Conservation (phyloP, 768 basidiomycete genomes). For the Neoboletus brunneissimus region DNA sequence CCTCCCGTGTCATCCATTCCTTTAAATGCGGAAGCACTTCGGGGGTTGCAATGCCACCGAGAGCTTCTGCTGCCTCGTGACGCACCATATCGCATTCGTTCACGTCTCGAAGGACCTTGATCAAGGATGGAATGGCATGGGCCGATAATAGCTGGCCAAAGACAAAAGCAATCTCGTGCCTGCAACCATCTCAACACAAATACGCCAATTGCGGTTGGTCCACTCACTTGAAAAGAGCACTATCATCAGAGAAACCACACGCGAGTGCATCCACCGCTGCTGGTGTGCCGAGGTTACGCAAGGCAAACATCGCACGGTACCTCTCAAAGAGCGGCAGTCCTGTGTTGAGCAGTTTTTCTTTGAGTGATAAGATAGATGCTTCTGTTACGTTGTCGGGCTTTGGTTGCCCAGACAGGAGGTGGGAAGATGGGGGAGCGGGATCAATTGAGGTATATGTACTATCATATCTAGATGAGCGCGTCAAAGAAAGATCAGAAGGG, state of each 20-base stretch:
- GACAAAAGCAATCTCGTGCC: constrained; percentile 98
- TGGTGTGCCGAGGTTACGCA: constrained; percentile 87
- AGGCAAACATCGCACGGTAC: constrained; percentile 97
- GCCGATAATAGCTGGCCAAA: constrained; percentile 93
- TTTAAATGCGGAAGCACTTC: constrained; percentile 85
- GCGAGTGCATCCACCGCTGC: constrained; percentile 89
- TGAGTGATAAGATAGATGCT: constrained; percentile 51
- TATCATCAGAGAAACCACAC: constrained; percentile 83
- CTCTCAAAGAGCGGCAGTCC: constrained; percentile 79
- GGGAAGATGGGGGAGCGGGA: constrained; percentile 80
- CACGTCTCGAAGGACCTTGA: constrained; percentile 69
- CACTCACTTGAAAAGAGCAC: constrained; percentile 88
- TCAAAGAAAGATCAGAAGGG: background rate
- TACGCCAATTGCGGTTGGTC: background rate
- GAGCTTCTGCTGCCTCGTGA: constrained; percentile 97
- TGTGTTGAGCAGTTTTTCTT: constrained; percentile 60
- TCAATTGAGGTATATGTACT: constrained; percentile 83
- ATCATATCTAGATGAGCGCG: background rate
- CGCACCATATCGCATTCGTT: constrained; percentile 94
- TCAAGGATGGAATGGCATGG: constrained; percentile 81
- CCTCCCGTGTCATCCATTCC: constrained; percentile 76
- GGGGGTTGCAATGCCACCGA: constrained; percentile 94
- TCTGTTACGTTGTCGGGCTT: constrained; percentile 50
- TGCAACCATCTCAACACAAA: constrained; percentile 29
- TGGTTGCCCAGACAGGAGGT: constrained; percentile 52